Evolutionary conservation across 352 stramenopile species (phyloP).

Genomic region (Phytopythium sindhum): DNA sequence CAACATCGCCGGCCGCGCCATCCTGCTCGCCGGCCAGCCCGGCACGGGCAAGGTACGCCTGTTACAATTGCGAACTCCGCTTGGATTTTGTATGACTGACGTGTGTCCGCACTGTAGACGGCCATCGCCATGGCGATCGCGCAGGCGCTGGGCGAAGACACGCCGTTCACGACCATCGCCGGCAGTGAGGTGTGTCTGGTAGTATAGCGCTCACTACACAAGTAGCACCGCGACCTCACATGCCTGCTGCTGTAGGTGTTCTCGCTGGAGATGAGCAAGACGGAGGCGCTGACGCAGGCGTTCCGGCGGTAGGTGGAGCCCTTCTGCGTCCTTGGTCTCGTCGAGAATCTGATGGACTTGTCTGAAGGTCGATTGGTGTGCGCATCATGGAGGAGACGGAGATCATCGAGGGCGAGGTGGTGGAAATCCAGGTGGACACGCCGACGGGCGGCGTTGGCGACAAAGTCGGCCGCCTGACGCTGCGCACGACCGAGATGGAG

Average conservation of each 20-base stretch:
- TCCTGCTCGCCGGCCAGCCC: slow-evolving; percentile 95
- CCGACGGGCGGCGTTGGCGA: slow-evolving; percentile 70
- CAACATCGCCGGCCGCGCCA: slow-evolving; percentile 96
- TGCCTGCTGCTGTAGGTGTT: slow-evolving; percentile 87
- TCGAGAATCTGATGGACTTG: neutral
- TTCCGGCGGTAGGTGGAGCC: slow-evolving; percentile 74
- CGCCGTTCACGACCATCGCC: slow-evolving; percentile 98
- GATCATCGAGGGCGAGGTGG: slow-evolving; percentile 99
- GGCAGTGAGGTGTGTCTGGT: slow-evolving; percentile 81
- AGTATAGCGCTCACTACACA: neutral
- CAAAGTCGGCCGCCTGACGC: slow-evolving; percentile 92
- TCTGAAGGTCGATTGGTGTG: slow-evolving; percentile 90
- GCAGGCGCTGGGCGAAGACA: slow-evolving; percentile 97
- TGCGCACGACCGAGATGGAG: slow-evolving; percentile 99
- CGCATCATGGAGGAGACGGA: slow-evolving; percentile 99
- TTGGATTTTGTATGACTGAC: neutral
- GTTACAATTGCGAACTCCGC: no score
- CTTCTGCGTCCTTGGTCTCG: neutral
- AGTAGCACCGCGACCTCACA: no score
- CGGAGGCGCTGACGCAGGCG: slow-evolving; percentile 98
- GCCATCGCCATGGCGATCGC: slow-evolving; percentile 98
- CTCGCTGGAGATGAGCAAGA: slow-evolving; percentile 99
- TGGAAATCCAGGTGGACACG: slow-evolving; percentile 98
- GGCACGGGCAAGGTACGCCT: slow-evolving; percentile 89
- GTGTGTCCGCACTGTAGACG: slow-evolving; percentile 54